These are phyloP conservation scores for Triticum dicoccoides DNA, from an alignment of 176 grass and related monocot genomes.

Conservation along the genomic window DNA sequence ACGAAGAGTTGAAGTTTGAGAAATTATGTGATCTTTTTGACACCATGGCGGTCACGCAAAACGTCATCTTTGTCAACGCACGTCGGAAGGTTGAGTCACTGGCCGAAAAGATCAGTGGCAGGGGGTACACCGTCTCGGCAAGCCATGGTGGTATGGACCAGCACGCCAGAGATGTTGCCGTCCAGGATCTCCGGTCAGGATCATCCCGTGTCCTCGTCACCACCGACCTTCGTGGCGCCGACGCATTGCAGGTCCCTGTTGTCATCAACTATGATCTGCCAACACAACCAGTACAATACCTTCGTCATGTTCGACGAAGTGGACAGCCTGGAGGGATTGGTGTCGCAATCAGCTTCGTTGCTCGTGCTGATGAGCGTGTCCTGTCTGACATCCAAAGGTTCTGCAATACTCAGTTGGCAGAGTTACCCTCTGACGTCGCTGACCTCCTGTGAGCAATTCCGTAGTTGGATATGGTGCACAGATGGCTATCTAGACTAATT, in stretches of 20 bases:
- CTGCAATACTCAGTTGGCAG: neutral
- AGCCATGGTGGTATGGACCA: conserved; percentile 63
- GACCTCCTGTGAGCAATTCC: neutral
- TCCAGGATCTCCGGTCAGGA: conserved; percentile 49
- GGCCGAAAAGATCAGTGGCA: conserved; percentile 38
- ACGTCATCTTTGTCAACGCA: conserved; percentile 60
- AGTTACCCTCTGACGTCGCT: conserved; percentile 6
- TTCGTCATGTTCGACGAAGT: neutral
- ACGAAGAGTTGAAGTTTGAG: conserved; percentile 55
- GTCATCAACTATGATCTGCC: conserved; percentile 74
- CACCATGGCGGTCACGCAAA: conserved; percentile 21
- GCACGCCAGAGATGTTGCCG: conserved; percentile 43
- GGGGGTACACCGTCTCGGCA: conserved; percentile 46
- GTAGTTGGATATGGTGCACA: neutral
- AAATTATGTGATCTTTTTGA: conserved; percentile 48
- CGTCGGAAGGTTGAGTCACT: conserved; percentile 43
- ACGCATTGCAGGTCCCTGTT: conserved; percentile 32
- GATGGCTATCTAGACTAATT: neutral
- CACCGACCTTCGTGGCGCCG: conserved; percentile 41
- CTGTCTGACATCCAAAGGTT: conserved; percentile 17
- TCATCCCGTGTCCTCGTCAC: conserved; percentile 45
- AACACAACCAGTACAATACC: neutral
- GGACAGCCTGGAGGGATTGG: neutral
- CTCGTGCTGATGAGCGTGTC: neutral
- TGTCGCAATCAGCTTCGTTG: conserved; percentile 2